Base-by-base conservation (phyloP, 2,329 filamentous ascomycete genomes). In the Lecanosticta acicola region DNA sequence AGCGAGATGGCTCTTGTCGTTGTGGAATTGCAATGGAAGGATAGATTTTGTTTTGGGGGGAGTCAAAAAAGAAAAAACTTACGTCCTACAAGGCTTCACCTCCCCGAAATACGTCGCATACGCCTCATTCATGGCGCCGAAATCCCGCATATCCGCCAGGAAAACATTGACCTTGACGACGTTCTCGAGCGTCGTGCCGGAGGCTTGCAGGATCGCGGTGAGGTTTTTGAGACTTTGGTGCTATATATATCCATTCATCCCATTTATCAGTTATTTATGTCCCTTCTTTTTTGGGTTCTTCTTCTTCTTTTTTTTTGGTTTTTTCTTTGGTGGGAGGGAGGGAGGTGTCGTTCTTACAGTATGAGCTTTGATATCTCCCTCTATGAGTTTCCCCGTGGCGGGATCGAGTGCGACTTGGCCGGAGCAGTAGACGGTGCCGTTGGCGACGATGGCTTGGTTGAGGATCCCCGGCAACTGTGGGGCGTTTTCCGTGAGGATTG, bases 341-440 rank as follows among this genome's bases (percentile, higher is more conserved):
- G 8, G 5, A 17, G 11, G 34, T n/a, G 29, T 16, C 14, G 5
- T 9, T 45, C 68, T 45, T 66, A 80, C 78, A 45, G 73, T 74
- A 29, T 74, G 66, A 45, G 76, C 77, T 51, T 72, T 72, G 43
- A 83, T 68, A 42, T 73, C 73, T 3, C 80, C 81, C 9, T 79
- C 72, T 5, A 80, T 71, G 1, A 84, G 45, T 44, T 75, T 68
- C 16, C 66, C 69, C 0, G 77, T 80, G n/a, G 60, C 62, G 0
- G 79, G 74, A 54, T 82, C 74, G 56, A 79, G 68, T 11, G 77
- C 77, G 24, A 85, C 71, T 50, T 72, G 73, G 18, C 83, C 83
- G 1, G 80, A 84, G 69, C 81, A 84, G 69, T 84, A 86, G n/a
- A 87, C 78, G 63, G 83, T 77, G 57, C 80, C 81, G 58, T 81